Base-by-base conservation (phyloP, 352 stramenopile genomes). In the Globisporangium emineosum region DNA sequence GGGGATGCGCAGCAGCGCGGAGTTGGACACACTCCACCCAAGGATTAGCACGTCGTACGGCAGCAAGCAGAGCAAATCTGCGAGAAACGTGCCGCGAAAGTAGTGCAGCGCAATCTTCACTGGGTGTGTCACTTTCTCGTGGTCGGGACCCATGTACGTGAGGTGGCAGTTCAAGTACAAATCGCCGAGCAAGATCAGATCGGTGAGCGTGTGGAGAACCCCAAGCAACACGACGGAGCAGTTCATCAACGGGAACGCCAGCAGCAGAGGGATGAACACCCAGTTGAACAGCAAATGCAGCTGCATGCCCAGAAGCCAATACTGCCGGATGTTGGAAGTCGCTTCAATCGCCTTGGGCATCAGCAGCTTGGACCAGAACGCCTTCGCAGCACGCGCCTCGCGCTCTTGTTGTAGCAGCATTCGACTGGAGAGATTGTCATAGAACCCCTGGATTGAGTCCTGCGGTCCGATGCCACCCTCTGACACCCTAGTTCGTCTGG, bases 141-240 rank as follows among this genome's bases (percentile, higher is more conserved):
- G 56, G 17, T 68, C 71, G 12, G 61, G 55, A 1, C 25, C 45
- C 5, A 52, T 71, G 50, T 66, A 72, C 2, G 65, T 67, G 40
- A 89, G 45, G 33, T 89, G 78, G 7, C 79, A 65, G 21, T 75
- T 86, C 25, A 86, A 19, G 61, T 86, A 89, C 17, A 86, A 66
- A 32, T 89, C 80, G 0, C 66, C 29, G 5, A 60, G 57, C 5
- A 88, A 65, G 0, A 80, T 9, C 13, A 88, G 23, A 60, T 88
- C 80, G 13, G 71, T 33, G 5, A 77, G 0, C 6, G 37, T 56
- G 29, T 78, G 75, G 2, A 70, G 40, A 8, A 66, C 47, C 6
- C 71, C 57, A 0, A 80, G 62, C 3, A 56, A 42, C 30, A 33
- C 57, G 9, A 62, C 57, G 5, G 57, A 59, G 1, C 57, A 63